Conservation (phyloP, 768 basidiomycete species). For the Candolleomyces aberdarensis region DNA sequence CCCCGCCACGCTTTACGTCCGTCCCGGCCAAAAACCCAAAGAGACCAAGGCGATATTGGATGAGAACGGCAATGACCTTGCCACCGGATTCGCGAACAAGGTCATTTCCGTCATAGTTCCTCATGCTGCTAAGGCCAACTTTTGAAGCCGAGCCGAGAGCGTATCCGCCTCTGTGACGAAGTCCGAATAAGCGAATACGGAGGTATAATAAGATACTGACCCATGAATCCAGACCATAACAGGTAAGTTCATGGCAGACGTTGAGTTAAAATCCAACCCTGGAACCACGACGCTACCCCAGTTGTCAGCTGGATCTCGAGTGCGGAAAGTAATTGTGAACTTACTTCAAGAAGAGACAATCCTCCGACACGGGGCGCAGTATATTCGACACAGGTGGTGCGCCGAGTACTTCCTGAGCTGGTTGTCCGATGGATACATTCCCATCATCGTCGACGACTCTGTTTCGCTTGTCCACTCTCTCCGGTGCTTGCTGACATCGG, state of each 20-base stretch:
- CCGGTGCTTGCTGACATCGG: conserved; percentile 5
- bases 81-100: conserved; percentile 32
- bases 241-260: conserved; percentile 25
- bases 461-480: not conserved
- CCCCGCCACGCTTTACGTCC: conserved; percentile 39
- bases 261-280: conserved; percentile 15
- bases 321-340: not conserved
- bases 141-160: conserved; percentile 23
- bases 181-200: not conserved
- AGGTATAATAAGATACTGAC: conserved; percentile 12
- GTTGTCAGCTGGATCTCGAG: not conserved
- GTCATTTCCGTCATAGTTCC: conserved; percentile 29
- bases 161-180: conserved; percentile 27
- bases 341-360: conserved; percentile 41
- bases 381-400: not conserved
- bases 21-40: conserved; percentile 47
- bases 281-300: conserved; percentile 32
- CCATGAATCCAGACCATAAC: conserved; percentile 46
- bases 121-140: not conserved
- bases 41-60: conserved; percentile 44
- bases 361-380: conserved; percentile 24
- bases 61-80: conserved; percentile 35
- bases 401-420: not conserved
- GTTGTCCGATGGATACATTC: not conserved
- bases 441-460: not conserved